Evolutionary conservation across 352 stramenopile species (phyloP).

Genomic region (Peronospora farinosa): DNA sequence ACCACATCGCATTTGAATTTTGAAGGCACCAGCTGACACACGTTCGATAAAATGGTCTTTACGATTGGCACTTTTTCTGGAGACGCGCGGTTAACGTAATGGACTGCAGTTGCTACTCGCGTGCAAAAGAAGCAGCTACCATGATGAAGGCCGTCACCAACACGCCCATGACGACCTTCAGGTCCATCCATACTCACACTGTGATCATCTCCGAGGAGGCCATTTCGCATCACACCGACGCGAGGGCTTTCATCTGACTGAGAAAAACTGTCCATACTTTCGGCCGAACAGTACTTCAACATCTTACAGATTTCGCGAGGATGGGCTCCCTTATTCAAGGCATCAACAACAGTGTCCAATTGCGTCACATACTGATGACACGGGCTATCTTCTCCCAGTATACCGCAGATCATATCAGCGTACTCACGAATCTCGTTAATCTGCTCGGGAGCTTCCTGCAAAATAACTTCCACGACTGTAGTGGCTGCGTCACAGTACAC

Average conservation of each 20-base stretch:
- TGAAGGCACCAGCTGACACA: conserved; percentile 40
- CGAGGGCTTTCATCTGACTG: conserved; percentile 11
- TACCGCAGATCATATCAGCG: conserved; percentile 48
- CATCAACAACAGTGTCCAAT: conserved; percentile 43
- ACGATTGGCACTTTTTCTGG: conserved; percentile 42
- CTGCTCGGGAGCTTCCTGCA: conserved; percentile 39
- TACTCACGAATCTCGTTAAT: conserved; percentile 44
- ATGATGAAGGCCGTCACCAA: conserved; percentile 1
- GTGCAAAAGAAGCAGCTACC: conserved; percentile 53
- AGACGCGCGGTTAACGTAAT: conserved; percentile 36
- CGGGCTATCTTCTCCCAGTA: conserved; percentile 41
- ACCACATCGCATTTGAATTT: conserved; percentile 46
- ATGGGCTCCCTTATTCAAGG: conserved; percentile 36
- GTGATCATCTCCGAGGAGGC: conserved; percentile 17
- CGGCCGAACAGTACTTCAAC: conserved; percentile 35
- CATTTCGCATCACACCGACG: conserved; percentile 27
- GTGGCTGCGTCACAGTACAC: conserved; percentile 56
- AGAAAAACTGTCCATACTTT: conserved; percentile 2
- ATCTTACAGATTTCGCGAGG: conserved; percentile 40
- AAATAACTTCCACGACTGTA: conserved; percentile 40
- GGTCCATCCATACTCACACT: conserved; percentile 16
- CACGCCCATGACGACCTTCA: conserved; percentile 5
- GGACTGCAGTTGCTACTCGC: conserved; percentile 36
- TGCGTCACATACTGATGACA: conserved; percentile 44
- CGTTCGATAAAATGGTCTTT: conserved; percentile 40